Evolutionary conservation across 352 stramenopile species (phyloP).

Genomic region (Pythium oligandrum): DNA sequence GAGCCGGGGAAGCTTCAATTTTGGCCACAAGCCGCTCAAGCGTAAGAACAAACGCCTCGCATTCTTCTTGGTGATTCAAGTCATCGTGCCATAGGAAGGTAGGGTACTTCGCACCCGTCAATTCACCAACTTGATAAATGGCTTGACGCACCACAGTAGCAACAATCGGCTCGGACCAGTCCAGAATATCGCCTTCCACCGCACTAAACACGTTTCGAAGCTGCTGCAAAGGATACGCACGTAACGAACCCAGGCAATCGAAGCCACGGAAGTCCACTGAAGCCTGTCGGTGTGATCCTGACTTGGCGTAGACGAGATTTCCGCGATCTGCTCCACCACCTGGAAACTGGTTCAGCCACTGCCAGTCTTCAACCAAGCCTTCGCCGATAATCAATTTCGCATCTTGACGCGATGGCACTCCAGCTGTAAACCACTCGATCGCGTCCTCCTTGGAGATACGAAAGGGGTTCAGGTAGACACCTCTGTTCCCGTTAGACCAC

Average conservation of each 20-base stretch:
- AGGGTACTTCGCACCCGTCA: conserved; percentile 25
- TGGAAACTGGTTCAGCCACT: conserved; percentile 41
- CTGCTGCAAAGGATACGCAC: conserved; percentile 47
- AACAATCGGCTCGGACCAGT: conserved; percentile 36
- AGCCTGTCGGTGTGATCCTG: conserved; percentile 12
- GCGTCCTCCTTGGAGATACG: conserved; percentile 14
- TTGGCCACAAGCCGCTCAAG: conserved; percentile 12
- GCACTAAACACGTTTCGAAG: conserved; percentile 36
- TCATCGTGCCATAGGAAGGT: conserved; percentile 35
- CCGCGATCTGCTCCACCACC: conserved; percentile 19
- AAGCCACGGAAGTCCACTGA: conserved; percentile 29
- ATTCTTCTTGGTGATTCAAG: conserved; percentile 8
- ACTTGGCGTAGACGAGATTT: conserved; percentile 37
- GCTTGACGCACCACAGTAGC: conserved; percentile 33
- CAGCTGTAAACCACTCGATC: conserved; percentile 28
- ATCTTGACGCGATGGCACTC: conserved; percentile 11
- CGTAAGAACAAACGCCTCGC: conserved; percentile 14
- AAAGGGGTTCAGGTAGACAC: conserved; percentile 36
- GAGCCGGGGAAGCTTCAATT: neutral
- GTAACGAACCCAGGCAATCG: conserved; percentile 29
- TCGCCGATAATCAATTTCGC: no score
- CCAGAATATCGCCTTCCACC: conserved; percentile 33
- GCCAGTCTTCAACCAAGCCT: conserved; percentile 6
- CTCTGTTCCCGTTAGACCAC: conserved; percentile 21
- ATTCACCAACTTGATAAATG: conserved; percentile 37